Conservation (phyloP, 1,284 basidiomycete genomes). For the Apiotrichum akiyoshidainum region DNA sequence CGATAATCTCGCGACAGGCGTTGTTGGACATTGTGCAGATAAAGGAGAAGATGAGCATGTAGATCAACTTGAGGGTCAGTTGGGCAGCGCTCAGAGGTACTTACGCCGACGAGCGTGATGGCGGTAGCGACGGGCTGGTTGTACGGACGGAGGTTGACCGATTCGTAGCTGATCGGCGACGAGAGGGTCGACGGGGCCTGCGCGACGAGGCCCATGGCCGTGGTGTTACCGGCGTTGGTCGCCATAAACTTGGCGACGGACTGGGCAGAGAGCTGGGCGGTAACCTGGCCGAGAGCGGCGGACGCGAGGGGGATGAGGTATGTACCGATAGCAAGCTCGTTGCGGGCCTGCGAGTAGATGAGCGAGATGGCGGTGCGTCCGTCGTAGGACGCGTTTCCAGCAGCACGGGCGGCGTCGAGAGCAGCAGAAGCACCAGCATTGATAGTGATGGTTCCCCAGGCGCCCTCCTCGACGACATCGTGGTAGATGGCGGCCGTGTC, state of each 20-base stretch:
- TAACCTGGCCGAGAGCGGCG: conserved; percentile 29
- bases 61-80: conserved; percentile 57
- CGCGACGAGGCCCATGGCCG: conserved; percentile 54
- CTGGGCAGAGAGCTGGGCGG: conserved; percentile 30
- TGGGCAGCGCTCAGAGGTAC: no score
- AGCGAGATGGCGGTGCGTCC: conserved; percentile 33
- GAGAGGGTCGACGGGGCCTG: conserved; percentile 62
- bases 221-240: conserved; percentile 47
- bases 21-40: conserved; percentile 53
- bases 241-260: conserved; percentile 33
- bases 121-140: conserved; percentile 66
- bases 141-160: conserved; percentile 65
- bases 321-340: conserved; percentile 46
- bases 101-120: conserved; percentile 61
- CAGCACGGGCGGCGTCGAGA: conserved; percentile 33
- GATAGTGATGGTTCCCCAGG: conserved; percentile 47
- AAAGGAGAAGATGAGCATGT: conserved; percentile 59
- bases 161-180: conserved; percentile 56
- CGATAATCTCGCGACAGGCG: conserved; percentile 51
- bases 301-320: conserved; percentile 45
- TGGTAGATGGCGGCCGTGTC: conserved; percentile 27
- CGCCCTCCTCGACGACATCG: conserved; percentile 43
- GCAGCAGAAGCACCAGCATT: conserved; percentile 31
- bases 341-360: conserved; percentile 48
- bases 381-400: conserved; percentile 38